Evolutionary conservation across 768 basidiomycete species (phyloP).

Genomic region (Collybia mongolica): DNA sequence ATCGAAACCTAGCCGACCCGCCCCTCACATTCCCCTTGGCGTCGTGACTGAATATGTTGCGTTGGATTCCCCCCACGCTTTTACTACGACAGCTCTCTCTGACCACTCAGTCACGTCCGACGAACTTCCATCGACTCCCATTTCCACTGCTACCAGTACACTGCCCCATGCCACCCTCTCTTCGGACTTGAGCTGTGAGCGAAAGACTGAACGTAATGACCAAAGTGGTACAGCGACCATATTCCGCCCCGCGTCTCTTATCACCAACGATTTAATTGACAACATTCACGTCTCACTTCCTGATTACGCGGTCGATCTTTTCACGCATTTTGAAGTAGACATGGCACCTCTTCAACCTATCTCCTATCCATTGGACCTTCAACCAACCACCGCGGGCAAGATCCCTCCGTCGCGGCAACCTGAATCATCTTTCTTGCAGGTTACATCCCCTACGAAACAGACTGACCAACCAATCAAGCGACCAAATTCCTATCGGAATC

Average conservation of each 20-base stretch:
- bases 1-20: not conserved
- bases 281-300: conserved; percentile 13
- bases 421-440: conserved; percentile 10
- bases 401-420: not conserved
- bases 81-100: conserved; percentile 4
- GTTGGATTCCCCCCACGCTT: not conserved
- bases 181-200: not conserved
- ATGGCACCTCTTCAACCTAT: conserved; percentile 1
- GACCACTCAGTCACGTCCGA: conserved; percentile 2
- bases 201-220: not conserved
- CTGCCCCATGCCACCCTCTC: conserved; percentile 3
- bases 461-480: not conserved
- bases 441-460: conserved; percentile 5
- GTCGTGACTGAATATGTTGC: not conserved
- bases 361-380: not conserved
- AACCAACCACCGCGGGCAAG: not conserved
- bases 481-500: conserved; percentile 2
- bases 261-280: not conserved
- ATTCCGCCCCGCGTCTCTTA: conserved; percentile 3
- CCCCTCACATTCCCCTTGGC: not conserved
- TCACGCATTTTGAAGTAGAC: conserved; percentile 15
- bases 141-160: conserved; percentile 4
- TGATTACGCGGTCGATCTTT: conserved; percentile 18
- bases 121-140: conserved; percentile 5
- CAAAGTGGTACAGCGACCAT: conserved; percentile 16